A percentile compares a stretch with the other conserved stretches of the same genome.
These are phyloP conservation scores for Pisolithus albus DNA, from an alignment of 768 basidiomycete genomes.

Conservation along the genomic window DNA sequence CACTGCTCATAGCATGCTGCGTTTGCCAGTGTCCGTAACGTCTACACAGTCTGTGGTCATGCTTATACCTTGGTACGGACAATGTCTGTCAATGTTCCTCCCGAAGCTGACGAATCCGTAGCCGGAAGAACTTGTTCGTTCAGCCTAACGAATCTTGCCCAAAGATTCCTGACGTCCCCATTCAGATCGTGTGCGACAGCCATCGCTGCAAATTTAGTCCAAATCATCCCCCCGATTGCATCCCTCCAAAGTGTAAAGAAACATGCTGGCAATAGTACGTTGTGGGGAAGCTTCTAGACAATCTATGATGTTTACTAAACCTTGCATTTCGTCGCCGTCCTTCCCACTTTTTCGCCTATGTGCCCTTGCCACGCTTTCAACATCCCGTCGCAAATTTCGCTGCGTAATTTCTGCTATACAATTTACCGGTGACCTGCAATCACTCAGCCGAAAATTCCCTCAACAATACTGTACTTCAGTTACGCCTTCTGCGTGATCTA, in stretches of 20 bases:
- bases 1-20: not conserved
- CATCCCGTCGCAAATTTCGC: constrained; percentile 1
- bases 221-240: constrained; percentile 39
- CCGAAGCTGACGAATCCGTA: constrained; percentile 10
- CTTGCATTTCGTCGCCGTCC: not conserved
- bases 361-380: not conserved
- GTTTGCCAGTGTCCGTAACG: constrained; percentile 35
- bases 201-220: constrained; percentile 50
- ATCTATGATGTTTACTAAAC: not conserved
- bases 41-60: constrained; percentile 46
- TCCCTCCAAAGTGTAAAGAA: constrained; percentile 35
- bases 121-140: constrained; percentile 34
- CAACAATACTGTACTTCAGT: constrained; percentile 39
- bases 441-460: constrained; percentile 36
- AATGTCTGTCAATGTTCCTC: not conserved
- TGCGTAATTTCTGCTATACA: not conserved
- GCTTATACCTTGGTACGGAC: constrained; percentile 35
- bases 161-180: constrained; percentile 5
- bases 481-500: not conserved
- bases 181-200: constrained; percentile 41
- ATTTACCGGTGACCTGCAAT: constrained; percentile 6
- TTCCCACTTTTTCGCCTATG: not conserved
- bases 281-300: constrained; percentile 3
- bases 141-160: not conserved
- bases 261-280: constrained; percentile 46